phyloP scores from a whole-genome alignment of 306 rosid genomes.

The Herpetospermum pedunculosum region DNA sequence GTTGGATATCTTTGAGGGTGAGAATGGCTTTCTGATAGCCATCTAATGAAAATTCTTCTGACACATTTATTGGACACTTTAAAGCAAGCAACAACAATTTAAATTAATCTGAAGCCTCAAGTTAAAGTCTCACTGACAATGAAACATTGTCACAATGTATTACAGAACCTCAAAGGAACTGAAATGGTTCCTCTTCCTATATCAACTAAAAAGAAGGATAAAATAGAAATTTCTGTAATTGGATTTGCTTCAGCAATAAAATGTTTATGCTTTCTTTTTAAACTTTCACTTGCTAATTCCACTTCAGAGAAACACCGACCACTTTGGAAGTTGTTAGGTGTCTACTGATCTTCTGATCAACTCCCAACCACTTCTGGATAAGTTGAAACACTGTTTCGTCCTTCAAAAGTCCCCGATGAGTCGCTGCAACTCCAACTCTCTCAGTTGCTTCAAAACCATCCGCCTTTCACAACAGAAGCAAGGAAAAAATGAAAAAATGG shows the following conservation, averaged over 20 bases:
- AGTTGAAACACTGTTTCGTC: conserved; percentile 39
- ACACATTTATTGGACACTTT: not conserved
- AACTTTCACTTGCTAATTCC: not conserved
- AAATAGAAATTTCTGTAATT: not conserved
- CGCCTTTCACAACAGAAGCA: conserved; percentile 37
- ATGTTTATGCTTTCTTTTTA: not conserved
- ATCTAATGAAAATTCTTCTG: too few species aligned
- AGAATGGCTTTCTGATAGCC: too few species aligned
- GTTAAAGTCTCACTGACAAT: not conserved
- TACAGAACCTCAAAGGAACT: not conserved
- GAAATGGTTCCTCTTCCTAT: not conserved
- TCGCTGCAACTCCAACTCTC: conserved; percentile 55
- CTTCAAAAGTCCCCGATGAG: conserved; percentile 48
- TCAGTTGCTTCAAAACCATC: conserved; percentile 68
- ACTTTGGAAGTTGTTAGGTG: conserved; percentile 53
- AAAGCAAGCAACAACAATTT: not conserved
- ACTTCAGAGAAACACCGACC: conserved; percentile 32
- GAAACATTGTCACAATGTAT: not conserved
- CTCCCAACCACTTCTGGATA: conserved; percentile 61
- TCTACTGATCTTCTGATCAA: conserved; percentile 30
- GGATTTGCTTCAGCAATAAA: not conserved
- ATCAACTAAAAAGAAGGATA: not conserved
- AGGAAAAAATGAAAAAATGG: not conserved
- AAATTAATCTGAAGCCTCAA: not conserved
- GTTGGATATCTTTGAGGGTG: too few species aligned